A percentile compares a stretch with the other conserved stretches of the same genome.
Evolutionary conservation across 371 early-diverging fungal genomes (phyloP).

Genomic region (Apophysomyces elegans): DNA sequence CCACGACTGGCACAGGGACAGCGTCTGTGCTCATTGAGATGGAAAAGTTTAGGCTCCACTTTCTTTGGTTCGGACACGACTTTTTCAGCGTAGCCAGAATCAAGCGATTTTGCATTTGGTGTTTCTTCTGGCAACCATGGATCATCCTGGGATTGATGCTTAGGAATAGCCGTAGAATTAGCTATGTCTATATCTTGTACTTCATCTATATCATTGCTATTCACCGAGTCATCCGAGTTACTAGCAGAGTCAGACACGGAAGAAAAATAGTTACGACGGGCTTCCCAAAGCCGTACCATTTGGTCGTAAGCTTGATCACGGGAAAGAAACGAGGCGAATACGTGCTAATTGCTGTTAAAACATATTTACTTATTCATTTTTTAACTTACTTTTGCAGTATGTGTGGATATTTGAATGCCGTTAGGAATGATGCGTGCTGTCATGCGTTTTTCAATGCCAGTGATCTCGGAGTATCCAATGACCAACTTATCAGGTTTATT

Average conservation of each 20-base stretch:
- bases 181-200: conserved; percentile 37
- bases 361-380: conserved; percentile 11
- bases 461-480: conserved; percentile 82
- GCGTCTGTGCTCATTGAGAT: neutral
- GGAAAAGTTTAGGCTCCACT: neutral
- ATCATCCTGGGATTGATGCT: too few relatives aligned
- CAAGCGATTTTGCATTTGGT: neutral
- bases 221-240: neutral
- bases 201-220: neutral
- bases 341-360: conserved; percentile 46
- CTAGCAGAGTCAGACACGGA: neutral
- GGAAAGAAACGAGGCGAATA: conserved; percentile 80
- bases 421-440: conserved; percentile 88
- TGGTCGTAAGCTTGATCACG: conserved; percentile 80
- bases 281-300: conserved; percentile 68
- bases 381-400: conserved; percentile 61
- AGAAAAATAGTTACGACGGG: neutral
- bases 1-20: neutral
- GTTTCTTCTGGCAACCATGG: neutral
- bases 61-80: neutral
- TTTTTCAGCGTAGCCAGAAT: neutral
- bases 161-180: conserved; percentile 58
- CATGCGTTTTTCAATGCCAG: conserved; percentile 77
- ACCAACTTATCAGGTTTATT: conserved; percentile 57
- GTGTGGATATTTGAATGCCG: conserved; percentile 80